phyloP scores from a whole-genome alignment of 345 rosid genomes.

The Brassica cretica region DNA sequence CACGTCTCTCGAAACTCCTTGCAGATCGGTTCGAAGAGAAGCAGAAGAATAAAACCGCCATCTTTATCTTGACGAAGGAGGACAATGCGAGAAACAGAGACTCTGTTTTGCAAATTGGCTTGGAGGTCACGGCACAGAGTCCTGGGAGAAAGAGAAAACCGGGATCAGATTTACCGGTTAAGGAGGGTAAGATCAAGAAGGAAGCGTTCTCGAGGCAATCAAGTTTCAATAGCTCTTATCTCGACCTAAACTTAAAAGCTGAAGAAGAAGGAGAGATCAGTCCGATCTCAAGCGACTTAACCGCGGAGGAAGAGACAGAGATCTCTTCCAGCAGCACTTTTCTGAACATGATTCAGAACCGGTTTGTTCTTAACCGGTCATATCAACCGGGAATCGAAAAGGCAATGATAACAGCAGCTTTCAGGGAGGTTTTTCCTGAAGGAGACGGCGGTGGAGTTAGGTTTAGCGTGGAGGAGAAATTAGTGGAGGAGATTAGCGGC shows the following conservation, averaged over 20 bases:
- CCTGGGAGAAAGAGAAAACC: conserved; percentile 57
- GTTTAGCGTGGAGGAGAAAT: conserved; percentile 72
- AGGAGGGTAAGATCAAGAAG: conserved; percentile 44
- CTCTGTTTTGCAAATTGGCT: conserved; percentile 53
- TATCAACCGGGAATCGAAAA: conserved; percentile 39
- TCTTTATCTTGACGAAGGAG: conserved; percentile 60
- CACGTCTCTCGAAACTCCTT: conserved; percentile 52
- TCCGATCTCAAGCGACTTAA: conserved; percentile 71
- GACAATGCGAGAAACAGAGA: conserved; percentile 39
- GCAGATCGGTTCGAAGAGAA: conserved; percentile 50
- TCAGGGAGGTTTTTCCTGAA: conserved; percentile 47
- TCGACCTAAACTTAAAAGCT: conserved; percentile 75
- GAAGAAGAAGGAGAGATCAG: conserved; percentile 59
- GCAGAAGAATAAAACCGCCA: conserved; percentile 18
- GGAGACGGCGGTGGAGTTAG: conserved; percentile 38
- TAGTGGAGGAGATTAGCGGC: conserved; percentile 48
- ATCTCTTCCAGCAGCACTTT: conserved; percentile 41
- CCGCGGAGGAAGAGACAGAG: conserved; percentile 53
- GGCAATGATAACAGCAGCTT: conserved; percentile 45
- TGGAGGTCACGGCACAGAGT: conserved; percentile 45
- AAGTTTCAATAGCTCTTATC: conserved; percentile 51
- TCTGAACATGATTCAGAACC: conserved; percentile 55
- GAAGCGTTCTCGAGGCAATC: conserved; percentile 52
- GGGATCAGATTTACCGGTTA: conserved; percentile 44
- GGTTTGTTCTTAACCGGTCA: conserved; percentile 47